Evolutionary conservation across 2,329 filamentous ascomycete species (phyloP), one percentile per base, ranked within the genome.

Genomic region (Aquanectria penicillioides): DNA sequence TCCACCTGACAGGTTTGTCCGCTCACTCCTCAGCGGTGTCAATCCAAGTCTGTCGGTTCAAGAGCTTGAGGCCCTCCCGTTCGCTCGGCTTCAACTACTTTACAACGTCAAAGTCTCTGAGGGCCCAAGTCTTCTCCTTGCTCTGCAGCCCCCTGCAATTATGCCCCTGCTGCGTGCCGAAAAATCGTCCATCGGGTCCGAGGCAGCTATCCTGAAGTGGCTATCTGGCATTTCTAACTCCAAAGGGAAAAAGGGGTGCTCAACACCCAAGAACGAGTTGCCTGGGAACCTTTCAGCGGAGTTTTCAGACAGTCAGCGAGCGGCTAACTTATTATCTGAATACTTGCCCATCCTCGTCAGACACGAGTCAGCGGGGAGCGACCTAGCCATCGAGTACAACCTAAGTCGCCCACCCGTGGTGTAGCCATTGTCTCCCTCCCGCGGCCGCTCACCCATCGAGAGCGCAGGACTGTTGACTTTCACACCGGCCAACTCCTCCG

Each of bases 401-500:
- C 67, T 86, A 33, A 77, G 77, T 44, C 70, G 71, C 13, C 76
- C 77, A 12, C 69, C 1, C 62, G 57, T 25, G 82, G 81, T 5
- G 68, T 68, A 2, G 64, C 77, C 1, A 68, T 85, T n/a, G 69
- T 77, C 5, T 63, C 72, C 2, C 66, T 81, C 2, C 44, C 68
- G 4, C 63, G 58, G 3, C 69, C 77, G 0, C 68, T 82, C 10
- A 74, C 71, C 1, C 43, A 41, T 4, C 33, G 65, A 1, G 77
- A 83, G 57, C 75, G 75, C 13, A 70, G 59, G 22, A 50, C 64
- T 1, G 65, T 85, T 28, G 76, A 85, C 48, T 80, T 76, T 54
- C 81, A 86, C 55, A 74, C 75, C 29, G 84, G 84, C 6, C 73
- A 71, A 12, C 67, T 86, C 7, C 68, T 82, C 33, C 77, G 81